Conservation (phyloP, 2,329 filamentous ascomycete genomes). For the Didymella glomerata region DNA sequence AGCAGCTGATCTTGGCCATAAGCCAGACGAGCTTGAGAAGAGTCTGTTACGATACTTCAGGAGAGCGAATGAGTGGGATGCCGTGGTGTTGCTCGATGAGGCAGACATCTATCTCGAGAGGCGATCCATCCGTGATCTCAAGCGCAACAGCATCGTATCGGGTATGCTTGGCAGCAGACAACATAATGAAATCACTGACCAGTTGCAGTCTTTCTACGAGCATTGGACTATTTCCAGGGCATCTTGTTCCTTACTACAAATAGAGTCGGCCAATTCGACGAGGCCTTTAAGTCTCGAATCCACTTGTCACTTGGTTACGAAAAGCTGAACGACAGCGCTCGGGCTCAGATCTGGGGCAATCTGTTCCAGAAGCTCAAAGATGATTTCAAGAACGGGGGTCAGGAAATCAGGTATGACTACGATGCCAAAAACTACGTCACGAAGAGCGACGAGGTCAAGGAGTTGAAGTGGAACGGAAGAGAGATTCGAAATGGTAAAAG, state of each 20-base stretch:
- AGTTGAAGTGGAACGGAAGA: slow-evolving; percentile 40
- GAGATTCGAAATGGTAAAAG: slow-evolving; percentile 44
- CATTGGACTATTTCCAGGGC: slow-evolving; percentile 52
- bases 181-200: too few species aligned
- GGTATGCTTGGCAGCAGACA: too few species aligned
- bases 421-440: slow-evolving; percentile 29
- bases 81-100: slow-evolving; percentile 48
- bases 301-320: slow-evolving; percentile 79
- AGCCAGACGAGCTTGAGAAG: slow-evolving; percentile 22
- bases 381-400: slow-evolving; percentile 15
- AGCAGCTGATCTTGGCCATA: slow-evolving; percentile 29
- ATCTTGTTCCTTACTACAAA: slow-evolving; percentile 52
- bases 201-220: slow-evolving; percentile 44
- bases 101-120: slow-evolving; percentile 52
- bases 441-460: slow-evolving; percentile 20
- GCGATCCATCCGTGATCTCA: slow-evolving; percentile 35
- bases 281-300: slow-evolving; percentile 86
- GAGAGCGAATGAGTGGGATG: slow-evolving; percentile 31
- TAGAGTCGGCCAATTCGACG: slow-evolving; percentile 71
- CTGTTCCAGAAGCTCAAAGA: slow-evolving; percentile 32
- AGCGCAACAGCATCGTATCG: slow-evolving; percentile 44
- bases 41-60: slow-evolving; percentile 28
- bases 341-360: slow-evolving; percentile 33
- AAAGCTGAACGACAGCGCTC: slow-evolving; percentile 20
- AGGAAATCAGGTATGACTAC: slow-evolving; percentile 12